Conservation (phyloP, 169 alveolate species). For the Cyclospora cayetanensis region DNA sequence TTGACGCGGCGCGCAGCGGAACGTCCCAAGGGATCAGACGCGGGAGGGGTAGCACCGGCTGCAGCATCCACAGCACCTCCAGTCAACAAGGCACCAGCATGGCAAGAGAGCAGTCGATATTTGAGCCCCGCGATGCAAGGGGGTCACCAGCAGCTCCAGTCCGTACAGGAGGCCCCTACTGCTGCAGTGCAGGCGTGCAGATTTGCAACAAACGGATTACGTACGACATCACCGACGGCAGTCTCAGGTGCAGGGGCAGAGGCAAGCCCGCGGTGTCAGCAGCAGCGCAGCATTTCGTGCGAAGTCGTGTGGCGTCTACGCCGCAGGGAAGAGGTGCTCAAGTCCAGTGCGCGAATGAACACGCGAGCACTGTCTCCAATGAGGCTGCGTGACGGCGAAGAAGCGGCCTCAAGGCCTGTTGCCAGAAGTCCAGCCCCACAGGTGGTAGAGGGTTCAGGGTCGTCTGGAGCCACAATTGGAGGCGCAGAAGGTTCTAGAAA, state of each 20-base stretch:
- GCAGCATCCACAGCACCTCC: not conserved
- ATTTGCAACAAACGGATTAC: not conserved
- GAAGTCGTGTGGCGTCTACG: constrained; percentile 19
- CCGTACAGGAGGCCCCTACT: no score
- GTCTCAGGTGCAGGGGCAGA: not conserved
- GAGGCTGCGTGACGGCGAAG: no score
- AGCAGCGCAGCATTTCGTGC: constrained; percentile 19
- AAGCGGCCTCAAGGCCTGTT: no score
- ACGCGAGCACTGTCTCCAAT: no score
- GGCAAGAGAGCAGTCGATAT: not conserved
- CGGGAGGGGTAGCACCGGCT: not conserved
- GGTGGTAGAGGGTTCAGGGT: no score
- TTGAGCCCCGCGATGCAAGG: not conserved
- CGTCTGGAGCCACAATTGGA: no score
- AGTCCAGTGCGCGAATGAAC: no score
- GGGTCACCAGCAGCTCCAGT: not conserved
- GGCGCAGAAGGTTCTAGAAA: no score
- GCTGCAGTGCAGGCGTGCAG: not conserved
- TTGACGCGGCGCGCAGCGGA: no score
- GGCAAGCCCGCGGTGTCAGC: not conserved
- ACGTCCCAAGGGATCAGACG: not conserved
- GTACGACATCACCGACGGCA: not conserved
- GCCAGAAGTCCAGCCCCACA: no score
- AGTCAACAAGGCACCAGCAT: not conserved
- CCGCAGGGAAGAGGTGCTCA: not conserved